Conservation (phyloP, 371 early-diverging fungal species). For the Mucor saturninus region DNA sequence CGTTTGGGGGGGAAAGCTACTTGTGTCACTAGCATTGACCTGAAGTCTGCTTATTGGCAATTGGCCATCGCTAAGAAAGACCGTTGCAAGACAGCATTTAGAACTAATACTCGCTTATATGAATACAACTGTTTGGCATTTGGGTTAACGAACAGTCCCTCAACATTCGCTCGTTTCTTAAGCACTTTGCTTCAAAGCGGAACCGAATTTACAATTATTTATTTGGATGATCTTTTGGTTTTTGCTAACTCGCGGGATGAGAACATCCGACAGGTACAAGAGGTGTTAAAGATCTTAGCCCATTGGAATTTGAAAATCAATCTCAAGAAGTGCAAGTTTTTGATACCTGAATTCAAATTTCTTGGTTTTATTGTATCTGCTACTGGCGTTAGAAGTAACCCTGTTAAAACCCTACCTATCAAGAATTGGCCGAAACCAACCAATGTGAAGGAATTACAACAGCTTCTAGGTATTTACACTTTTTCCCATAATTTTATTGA, state of each 20-base stretch:
- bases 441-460: slow-evolving; percentile 22
- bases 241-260: slow-evolving; percentile 41
- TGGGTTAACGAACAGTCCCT: slow-evolving; percentile 50
- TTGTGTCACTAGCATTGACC: slow-evolving; percentile 54
- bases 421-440: slow-evolving; percentile 35
- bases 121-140: slow-evolving; percentile 54
- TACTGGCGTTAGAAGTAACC: slow-evolving; percentile 33
- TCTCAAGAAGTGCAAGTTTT: slow-evolving; percentile 54
- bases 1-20: slow-evolving; percentile 24
- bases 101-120: slow-evolving; percentile 32
- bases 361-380: slow-evolving; percentile 45
- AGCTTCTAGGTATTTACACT: slow-evolving; percentile 29
- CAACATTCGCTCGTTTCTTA: slow-evolving; percentile 40
- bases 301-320: slow-evolving; percentile 34
- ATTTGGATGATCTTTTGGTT: slow-evolving; percentile 57
- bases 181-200: too few relatives aligned
- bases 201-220: slow-evolving; percentile 20
- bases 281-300: slow-evolving; percentile 36
- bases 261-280: slow-evolving; percentile 37
- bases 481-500: slow-evolving; percentile 38
- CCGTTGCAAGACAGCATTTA: slow-evolving; percentile 38
- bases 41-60: slow-evolving; percentile 47
- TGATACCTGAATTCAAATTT: slow-evolving; percentile 32
- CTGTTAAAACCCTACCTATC: slow-evolving; percentile 32
- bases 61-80: slow-evolving; percentile 14